Evolutionary conservation across 2,329 filamentous ascomycete species (phyloP).

Genomic region (Beauveria brongniartii): DNA sequence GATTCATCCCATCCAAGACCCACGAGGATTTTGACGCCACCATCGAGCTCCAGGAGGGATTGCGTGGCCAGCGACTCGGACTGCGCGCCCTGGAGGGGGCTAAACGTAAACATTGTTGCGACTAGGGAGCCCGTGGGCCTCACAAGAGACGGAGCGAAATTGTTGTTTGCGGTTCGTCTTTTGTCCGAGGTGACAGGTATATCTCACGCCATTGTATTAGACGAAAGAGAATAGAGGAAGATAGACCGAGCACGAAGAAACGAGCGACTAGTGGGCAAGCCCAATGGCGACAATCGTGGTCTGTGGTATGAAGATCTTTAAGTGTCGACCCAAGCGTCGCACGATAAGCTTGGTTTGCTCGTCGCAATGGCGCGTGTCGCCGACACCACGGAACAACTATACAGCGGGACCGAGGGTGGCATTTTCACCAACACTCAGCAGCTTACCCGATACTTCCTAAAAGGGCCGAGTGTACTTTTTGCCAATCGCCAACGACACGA

Average conservation of each 20-base stretch:
- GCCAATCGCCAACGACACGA: neutral
- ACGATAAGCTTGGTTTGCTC: neutral
- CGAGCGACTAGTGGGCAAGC: neutral
- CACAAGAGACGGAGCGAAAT: neutral
- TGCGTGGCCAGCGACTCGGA: slow-evolving; percentile 81
- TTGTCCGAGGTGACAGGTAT: neutral
- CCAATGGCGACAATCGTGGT: neutral
- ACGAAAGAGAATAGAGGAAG: too few relatives aligned
- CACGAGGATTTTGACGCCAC: slow-evolving; percentile 88
- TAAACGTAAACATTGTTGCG: slow-evolving; percentile 84
- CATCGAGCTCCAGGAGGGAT: slow-evolving; percentile 93
- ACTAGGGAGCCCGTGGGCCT: neutral
- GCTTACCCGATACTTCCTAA: neutral
- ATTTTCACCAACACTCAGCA: neutral
- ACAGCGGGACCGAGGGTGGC: neutral
- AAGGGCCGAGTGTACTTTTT: neutral
- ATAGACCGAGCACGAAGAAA: neutral
- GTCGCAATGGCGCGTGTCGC: neutral
- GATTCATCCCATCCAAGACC: slow-evolving; percentile 94
- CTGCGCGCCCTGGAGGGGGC: slow-evolving; percentile 82
- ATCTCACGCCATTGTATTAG: neutral
- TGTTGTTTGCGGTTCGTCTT: neutral
- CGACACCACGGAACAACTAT: slow-evolving; percentile 6
- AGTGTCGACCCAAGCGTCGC: neutral
- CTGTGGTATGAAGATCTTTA: neutral